phyloP scores from a whole-genome alignment of 352 stramenopile genomes.

The Globisporangium abappressorium region DNA sequence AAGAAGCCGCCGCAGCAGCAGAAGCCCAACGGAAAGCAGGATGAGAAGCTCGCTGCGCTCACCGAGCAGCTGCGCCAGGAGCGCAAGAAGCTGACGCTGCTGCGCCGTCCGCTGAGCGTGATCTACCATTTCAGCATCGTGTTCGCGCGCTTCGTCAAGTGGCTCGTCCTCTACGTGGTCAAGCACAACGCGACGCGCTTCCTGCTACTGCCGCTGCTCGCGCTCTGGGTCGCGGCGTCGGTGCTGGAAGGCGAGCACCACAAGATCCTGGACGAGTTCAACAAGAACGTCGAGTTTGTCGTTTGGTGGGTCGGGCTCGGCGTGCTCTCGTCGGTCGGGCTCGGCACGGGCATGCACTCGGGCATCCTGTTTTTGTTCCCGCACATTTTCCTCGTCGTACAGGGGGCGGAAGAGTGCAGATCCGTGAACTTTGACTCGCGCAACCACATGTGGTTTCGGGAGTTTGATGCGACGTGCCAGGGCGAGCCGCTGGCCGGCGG shows the following conservation, averaged over 20 bases:
- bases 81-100: slow-evolving; percentile 82
- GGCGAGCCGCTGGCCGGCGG: slow-evolving; percentile 33
- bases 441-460: slow-evolving; percentile 89
- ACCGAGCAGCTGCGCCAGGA: slow-evolving; percentile 65
- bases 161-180: slow-evolving; percentile 58
- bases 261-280: slow-evolving; percentile 77
- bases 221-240: slow-evolving; percentile 69
- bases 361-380: slow-evolving; percentile 94
- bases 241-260: slow-evolving; percentile 70
- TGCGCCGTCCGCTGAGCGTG: slow-evolving; percentile 67
- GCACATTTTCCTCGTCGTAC: slow-evolving; percentile 93
- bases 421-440: slow-evolving; percentile 87
- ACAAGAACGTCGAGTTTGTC: slow-evolving; percentile 83
- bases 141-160: slow-evolving; percentile 68
- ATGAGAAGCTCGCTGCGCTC: slow-evolving; percentile 18
- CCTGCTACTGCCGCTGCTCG: slow-evolving; percentile 64
- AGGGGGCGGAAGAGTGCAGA: slow-evolving; percentile 83
- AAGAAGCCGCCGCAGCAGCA: neutral
- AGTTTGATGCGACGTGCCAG: slow-evolving; percentile 72
- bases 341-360: slow-evolving; percentile 93
- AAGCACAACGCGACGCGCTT: slow-evolving; percentile 78
- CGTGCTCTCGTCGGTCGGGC: slow-evolving; percentile 92
- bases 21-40: slow-evolving; percentile 4
- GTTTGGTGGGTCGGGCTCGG: slow-evolving; percentile 93
- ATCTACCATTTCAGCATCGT: slow-evolving; percentile 85